Conservation (phyloP, 306 rosid genomes). For the Betula pendula region DNA sequence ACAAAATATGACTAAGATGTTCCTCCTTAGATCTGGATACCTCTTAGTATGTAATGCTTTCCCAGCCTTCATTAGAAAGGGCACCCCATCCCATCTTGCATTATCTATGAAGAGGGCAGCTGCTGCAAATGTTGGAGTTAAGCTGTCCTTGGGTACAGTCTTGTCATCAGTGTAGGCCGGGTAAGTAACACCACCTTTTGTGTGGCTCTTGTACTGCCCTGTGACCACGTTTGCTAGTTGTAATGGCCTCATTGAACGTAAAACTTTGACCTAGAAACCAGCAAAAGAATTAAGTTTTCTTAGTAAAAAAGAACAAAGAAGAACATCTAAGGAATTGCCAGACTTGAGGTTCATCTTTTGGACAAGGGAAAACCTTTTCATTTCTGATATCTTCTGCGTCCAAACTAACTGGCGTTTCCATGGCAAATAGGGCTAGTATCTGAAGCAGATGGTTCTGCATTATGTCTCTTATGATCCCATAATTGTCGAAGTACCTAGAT, state of each 20-base stretch:
- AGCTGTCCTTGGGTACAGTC: constrained; percentile 82
- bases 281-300: constrained; percentile 12
- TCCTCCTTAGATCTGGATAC: constrained; percentile 32
- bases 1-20: background rate
- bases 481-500: constrained; percentile 78
- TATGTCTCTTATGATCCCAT: constrained; percentile 88
- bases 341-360: background rate
- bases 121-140: constrained; percentile 93
- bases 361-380: constrained; percentile 62
- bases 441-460: constrained; percentile 98
- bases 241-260: constrained; percentile 85
- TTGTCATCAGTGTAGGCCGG: constrained; percentile 76
- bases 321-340: background rate
- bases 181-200: constrained; percentile 69
- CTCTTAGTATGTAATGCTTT: constrained; percentile 81
- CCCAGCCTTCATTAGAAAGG: constrained; percentile 92
- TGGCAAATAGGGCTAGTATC: constrained; percentile 89
- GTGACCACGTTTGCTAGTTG: constrained; percentile 57
- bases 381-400: constrained; percentile 94
- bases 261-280: constrained; percentile 75
- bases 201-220: constrained; percentile 89
- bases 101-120: constrained; percentile 90
- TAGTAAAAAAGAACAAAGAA: background rate
- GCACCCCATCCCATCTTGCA: constrained; percentile 97
- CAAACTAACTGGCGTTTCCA: constrained; percentile 97